Percentiles rank a stretch among this genome's conserved stretches.
phyloP scores from a whole-genome alignment of 768 basidiomycete species.

The Russula earlei region DNA sequence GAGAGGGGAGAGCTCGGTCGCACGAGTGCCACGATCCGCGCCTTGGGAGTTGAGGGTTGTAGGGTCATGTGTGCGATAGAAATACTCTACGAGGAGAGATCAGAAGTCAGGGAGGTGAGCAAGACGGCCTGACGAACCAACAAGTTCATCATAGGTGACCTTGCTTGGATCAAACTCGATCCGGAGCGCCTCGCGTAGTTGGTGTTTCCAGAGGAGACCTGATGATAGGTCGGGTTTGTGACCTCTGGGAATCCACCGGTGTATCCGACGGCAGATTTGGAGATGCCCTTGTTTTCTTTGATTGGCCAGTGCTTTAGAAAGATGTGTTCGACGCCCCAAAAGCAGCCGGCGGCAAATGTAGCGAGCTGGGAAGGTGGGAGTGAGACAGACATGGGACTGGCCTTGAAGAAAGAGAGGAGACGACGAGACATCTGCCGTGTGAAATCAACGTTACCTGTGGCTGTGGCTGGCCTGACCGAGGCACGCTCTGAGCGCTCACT shows the following conservation, averaged over 20 bases:
- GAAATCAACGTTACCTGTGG: too few relatives aligned
- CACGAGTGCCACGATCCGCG: constrained; percentile 67
- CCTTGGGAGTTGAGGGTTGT: constrained; percentile 79
- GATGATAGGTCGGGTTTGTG: constrained; percentile 53
- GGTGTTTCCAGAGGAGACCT: constrained; percentile 74
- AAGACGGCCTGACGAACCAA: constrained; percentile 47
- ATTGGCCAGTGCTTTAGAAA: constrained; percentile 73
- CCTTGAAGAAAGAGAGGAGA: constrained; percentile 4
- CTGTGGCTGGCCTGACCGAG: too few relatives aligned
- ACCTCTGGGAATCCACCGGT: constrained; percentile 56
- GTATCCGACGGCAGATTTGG: constrained; percentile 71
- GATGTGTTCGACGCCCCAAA: constrained; percentile 84
- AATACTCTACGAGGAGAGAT: constrained; percentile 60
- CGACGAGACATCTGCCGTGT: constrained; percentile 11
- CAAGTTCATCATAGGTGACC: constrained; percentile 77
- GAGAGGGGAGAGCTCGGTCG: constrained; percentile 27
- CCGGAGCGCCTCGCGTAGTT: constrained; percentile 78
- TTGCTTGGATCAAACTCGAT: constrained; percentile 78
- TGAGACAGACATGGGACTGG: constrained; percentile 11
- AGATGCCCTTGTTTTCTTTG: constrained; percentile 59
- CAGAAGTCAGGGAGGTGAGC: not conserved
- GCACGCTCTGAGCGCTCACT: too few relatives aligned
- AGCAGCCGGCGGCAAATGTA: constrained; percentile 58
- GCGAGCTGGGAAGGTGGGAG: constrained; percentile 29
- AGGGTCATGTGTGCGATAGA: constrained; percentile 91